Percentiles rank a stretch among this genome's conserved stretches.
phyloP scores from a whole-genome alignment of 805 yeast genomes.

The Candida morakotiae region DNA sequence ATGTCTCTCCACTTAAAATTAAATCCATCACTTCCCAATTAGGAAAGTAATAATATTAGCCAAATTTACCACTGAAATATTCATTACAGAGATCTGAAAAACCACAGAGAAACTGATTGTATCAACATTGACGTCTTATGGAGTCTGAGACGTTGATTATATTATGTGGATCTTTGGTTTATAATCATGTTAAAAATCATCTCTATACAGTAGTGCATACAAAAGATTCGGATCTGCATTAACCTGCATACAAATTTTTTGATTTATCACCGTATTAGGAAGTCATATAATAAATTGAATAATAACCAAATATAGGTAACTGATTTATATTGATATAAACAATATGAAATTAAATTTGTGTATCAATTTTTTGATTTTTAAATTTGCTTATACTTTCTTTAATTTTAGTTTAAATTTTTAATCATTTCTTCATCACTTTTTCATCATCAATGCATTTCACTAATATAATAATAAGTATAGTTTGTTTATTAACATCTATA shows the following conservation, averaged over 20 bases:
- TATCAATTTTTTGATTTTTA: too few species aligned
- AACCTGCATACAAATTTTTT: not conserved
- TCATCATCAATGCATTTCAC: slow-evolving; percentile 3
- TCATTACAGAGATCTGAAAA: too few species aligned
- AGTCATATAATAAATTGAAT: too few species aligned
- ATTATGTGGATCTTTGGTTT: not conserved
- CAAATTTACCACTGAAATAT: too few species aligned
- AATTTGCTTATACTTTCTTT: slow-evolving; percentile 4
- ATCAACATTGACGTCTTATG: too few species aligned
- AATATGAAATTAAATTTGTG: too few species aligned
- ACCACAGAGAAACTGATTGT: too few species aligned
- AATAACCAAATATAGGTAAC: too few species aligned
- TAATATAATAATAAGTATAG: not conserved
- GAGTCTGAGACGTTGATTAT: not conserved
- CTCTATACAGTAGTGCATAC: too few species aligned
- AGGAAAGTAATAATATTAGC: slow-evolving; percentile 1
- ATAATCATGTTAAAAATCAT: not conserved
- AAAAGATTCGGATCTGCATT: not conserved
- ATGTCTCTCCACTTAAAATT: not conserved
- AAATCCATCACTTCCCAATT: not conserved
- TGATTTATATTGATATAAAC: too few species aligned
- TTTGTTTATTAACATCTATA: slow-evolving; percentile 1
- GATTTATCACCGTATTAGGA: slow-evolving; percentile 1
- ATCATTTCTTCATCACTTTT: slow-evolving; percentile 1
- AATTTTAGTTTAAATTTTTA: not conserved